phyloP scores from a whole-genome alignment of 2,329 filamentous ascomycete species.

The Trichoderma semiorbis region DNA sequence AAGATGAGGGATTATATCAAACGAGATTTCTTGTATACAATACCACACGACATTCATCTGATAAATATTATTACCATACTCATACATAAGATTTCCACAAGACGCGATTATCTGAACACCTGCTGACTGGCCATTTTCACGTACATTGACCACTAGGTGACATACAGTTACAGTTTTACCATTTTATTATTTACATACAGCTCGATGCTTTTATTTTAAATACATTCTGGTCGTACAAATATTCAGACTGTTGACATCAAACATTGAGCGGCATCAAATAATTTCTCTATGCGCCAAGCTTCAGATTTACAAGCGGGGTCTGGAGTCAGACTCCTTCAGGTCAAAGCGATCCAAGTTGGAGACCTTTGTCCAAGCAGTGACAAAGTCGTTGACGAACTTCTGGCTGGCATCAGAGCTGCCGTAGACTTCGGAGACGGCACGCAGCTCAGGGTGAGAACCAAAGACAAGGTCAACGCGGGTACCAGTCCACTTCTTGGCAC shows the following conservation, averaged over 20 bases:
- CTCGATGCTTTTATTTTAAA: not conserved
- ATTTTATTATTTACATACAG: not conserved
- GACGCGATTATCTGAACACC: too few relatives aligned
- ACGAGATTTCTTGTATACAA: not conserved
- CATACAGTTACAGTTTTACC: not conserved
- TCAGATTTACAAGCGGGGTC: constrained; percentile 18
- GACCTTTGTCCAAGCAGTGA: constrained; percentile 69
- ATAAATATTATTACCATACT: too few relatives aligned
- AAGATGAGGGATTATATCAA: not conserved
- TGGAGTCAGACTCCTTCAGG: constrained; percentile 28
- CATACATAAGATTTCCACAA: too few relatives aligned
- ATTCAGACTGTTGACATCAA: not conserved
- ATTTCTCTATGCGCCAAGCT: not conserved
- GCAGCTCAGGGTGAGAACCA: constrained; percentile 70
- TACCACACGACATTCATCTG: not conserved
- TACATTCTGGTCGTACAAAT: constrained; percentile 6
- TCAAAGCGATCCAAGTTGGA: constrained; percentile 72
- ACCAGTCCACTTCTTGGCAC: constrained; percentile 64
- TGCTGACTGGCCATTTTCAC: too few relatives aligned
- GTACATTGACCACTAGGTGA: too few relatives aligned
- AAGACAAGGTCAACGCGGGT: constrained; percentile 68
- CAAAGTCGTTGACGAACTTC: constrained; percentile 69
- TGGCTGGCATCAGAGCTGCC: constrained; percentile 55
- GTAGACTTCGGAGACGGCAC: constrained; percentile 68
- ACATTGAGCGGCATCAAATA: not conserved